Percentiles rank a stretch among this genome's conserved stretches.
These are phyloP conservation scores for Dittrichia graveolens DNA, from an alignment of 129 eudicot genomes.

Conservation along the genomic window DNA sequence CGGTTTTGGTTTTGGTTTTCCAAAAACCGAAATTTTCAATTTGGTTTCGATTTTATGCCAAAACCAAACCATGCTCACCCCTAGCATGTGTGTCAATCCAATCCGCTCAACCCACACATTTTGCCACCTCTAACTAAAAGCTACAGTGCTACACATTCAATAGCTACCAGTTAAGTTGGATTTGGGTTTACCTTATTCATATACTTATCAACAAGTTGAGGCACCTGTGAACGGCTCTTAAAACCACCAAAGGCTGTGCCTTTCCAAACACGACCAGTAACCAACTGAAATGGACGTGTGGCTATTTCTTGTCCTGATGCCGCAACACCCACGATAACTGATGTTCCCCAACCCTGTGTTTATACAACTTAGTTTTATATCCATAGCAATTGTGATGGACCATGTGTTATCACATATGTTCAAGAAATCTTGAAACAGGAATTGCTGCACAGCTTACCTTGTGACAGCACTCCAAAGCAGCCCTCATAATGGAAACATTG, in stretches of 20 bases:
- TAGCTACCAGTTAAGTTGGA: not conserved
- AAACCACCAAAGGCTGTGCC: conserved; percentile 98
- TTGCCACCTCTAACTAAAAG: too few species aligned
- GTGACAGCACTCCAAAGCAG: conserved; percentile 99
- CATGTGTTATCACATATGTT: not conserved
- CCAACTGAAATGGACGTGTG: conserved; percentile 92
- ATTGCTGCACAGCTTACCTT: conserved; percentile 49
- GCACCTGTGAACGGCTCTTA: conserved; percentile 96
- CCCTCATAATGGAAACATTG: conserved; percentile 90
- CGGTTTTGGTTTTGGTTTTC: too few species aligned
- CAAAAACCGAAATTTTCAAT: too few species aligned
- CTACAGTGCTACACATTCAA: too few species aligned
- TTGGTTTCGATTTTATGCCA: too few species aligned
- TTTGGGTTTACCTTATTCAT: conserved; percentile 66
- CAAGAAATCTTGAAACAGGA: not conserved
- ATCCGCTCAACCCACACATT: too few species aligned
- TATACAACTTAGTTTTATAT: not conserved
- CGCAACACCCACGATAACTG: conserved; percentile 97
- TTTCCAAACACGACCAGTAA: conserved; percentile 99
- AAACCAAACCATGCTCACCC: too few species aligned
- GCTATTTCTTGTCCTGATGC: conserved; percentile 98
- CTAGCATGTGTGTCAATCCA: too few species aligned
- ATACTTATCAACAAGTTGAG: conserved; percentile 93
- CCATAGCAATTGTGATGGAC: not conserved
- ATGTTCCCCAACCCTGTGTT: conserved; percentile 97